Conservation (phyloP, 768 basidiomycete species). For the Kwoniella sp. region DNA sequence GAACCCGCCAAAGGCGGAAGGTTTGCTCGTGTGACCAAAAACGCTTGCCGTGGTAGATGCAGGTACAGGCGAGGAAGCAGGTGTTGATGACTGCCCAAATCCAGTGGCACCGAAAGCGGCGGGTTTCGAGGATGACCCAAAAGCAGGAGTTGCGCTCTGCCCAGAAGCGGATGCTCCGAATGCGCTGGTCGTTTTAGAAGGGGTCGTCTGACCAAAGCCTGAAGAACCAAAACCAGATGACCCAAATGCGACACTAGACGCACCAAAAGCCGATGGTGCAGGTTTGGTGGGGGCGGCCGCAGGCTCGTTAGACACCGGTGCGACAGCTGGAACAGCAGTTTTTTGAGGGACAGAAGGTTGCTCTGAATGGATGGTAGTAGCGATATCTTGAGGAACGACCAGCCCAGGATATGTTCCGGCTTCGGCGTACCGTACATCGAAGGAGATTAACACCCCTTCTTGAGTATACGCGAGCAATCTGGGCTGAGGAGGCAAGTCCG, state of each 20-base stretch:
- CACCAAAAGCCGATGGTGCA: conserved; percentile 53
- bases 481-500: conserved; percentile 51
- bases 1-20: conserved; percentile 4
- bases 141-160: conserved; percentile 26
- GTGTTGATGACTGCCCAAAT: conserved; percentile 24
- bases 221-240: conserved; percentile 22
- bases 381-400: conserved; percentile 38
- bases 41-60: not conserved
- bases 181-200: conserved; percentile 13
- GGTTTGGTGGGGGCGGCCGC: conserved; percentile 11
- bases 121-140: conserved; percentile 27
- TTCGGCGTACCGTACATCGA: conserved; percentile 49
- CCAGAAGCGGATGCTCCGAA: conserved; percentile 41
- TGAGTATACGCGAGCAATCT: conserved; percentile 54
- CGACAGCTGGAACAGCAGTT: conserved; percentile 14
- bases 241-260: conserved; percentile 15
- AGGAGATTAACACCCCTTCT: conserved; percentile 55
- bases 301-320: not conserved
- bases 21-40: not conserved
- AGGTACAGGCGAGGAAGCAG: not conserved
- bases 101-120: conserved; percentile 26
- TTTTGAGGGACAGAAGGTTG: not conserved
- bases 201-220: conserved; percentile 11
- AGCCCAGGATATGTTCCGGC: conserved; percentile 49
- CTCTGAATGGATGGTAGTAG: not conserved